Evolutionary conservation across 345 rosid species (phyloP).

Genomic region (Conringia planisiliqua): DNA sequence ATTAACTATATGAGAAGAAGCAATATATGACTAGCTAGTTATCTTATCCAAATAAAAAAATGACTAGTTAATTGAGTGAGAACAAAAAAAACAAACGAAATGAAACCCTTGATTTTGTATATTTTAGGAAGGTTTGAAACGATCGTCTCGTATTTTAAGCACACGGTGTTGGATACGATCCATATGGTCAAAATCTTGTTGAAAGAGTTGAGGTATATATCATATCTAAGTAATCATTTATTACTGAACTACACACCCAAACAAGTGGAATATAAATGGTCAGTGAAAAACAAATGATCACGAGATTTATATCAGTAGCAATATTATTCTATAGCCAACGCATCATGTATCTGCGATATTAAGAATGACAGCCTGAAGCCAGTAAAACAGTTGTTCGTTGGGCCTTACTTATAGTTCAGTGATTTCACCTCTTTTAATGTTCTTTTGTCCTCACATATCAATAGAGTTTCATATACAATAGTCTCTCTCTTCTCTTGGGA

Average conservation of each 20-base stretch:
- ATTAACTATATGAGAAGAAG: background rate
- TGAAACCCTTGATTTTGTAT: background rate
- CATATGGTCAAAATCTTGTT: background rate
- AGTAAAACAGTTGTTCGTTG: conserved; percentile 18
- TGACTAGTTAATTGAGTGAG: background rate
- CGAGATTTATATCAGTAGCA: conserved; percentile 17
- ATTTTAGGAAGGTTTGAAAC: background rate
- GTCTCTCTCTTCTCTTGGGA: background rate
- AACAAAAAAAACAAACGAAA: background rate
- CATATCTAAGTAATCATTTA: background rate
- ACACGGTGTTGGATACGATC: background rate
- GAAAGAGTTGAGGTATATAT: background rate
- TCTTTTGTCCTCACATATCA: background rate
- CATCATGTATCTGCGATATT: conserved; percentile 1
- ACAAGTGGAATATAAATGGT: background rate
- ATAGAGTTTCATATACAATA: background rate
- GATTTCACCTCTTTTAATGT: conserved; percentile 12
- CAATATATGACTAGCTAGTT: background rate
- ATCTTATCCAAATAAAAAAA: background rate
- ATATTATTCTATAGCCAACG: conserved; percentile 12
- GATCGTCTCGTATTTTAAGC: background rate
- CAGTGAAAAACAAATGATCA: conserved; percentile 13
- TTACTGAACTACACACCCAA: conserved; percentile 1
- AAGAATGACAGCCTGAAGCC: conserved; percentile 29
- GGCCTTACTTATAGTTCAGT: conserved; percentile 7